Base-by-base conservation (phyloP, 2,329 filamentous ascomycete genomes). In the Rutstroemia sp. region DNA sequence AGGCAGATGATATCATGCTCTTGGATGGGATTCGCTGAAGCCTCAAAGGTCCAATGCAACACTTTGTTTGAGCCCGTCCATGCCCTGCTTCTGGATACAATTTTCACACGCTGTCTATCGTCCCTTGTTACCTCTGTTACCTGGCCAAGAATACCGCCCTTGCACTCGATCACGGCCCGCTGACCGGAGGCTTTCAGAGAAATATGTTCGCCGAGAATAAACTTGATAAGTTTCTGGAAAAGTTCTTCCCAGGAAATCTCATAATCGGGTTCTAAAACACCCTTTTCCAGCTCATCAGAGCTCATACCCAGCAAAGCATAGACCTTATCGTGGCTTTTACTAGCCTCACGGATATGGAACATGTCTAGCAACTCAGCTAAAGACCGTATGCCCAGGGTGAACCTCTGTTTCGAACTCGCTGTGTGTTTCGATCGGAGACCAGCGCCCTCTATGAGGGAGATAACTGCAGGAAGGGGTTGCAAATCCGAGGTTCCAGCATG, bases 21-120 rank as follows among this genome's bases (percentile, higher is more conserved):
- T 12, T 14, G 21, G 2, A 48, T 34, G 1, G 25, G 5, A 0
- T 8, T 25, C 0, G 25, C 46, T 0, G 46, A 48, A 17, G 46
- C 25, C 4, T n/a, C n/a, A n/a, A n/a, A n/a, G n/a, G n/a, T n/a
- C n/a, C n/a, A n/a, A n/a, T n/a, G n/a, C n/a, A n/a, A n/a, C n/a
- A n/a, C n/a, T n/a, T n/a, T n/a, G n/a, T n/a, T n/a, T n/a, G n/a
- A n/a, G n/a, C n/a, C n/a, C n/a, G n/a, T n/a, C n/a, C n/a, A n/a
- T n/a, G n/a, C n/a, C n/a, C n/a, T n/a, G n/a, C n/a, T 27, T 27
- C 2, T 1, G 16, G 12, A 5, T 1, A 0, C 6, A 7, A 48
- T 14, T 2, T 0, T 30, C 2, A 48, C 14, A 5, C n/a, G 1
- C 16, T 48, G 8, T 34, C 7, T 14, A 17, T 12, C 2, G 1